Evolutionary conservation across 78 protist species (phyloP), one percentile per base, ranked within the genome.

Genomic region (Tieghemostelium lacteum): DNA sequence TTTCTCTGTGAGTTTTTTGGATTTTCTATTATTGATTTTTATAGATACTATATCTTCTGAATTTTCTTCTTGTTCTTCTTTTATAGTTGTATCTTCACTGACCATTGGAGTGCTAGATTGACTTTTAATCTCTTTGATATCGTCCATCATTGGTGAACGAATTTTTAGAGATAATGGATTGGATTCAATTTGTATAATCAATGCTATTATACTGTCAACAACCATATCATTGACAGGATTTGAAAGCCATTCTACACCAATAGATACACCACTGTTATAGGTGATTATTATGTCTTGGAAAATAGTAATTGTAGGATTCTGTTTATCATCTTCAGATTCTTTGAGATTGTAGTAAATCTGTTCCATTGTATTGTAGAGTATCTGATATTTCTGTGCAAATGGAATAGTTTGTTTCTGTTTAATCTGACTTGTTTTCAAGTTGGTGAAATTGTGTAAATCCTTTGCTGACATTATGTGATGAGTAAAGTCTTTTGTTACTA

Each of bases 221-320:
- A 94, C 63, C 96, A 96, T 91, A 60, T 96, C 98, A 20, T 80
- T 85, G 7, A 94, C 87, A 6, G 96, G 88, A 20, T 52, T 58
- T 2, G 95, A 65, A 16, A 39, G 33, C 97, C 97, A 96, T 36
- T 86, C 94, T 6, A 91, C 29, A 7, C 73, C 39, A 3, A 88
- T 42, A 14, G 63, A 49, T 16, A 62, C 42, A 19, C 63, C 85
- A 19, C 34, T 28, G 28, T 78, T 60, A 36, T 29, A 45, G 52
- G 67, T 39, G 16, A 78, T 20, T 26, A 76, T 57, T 26, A 88
- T 62, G 37, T 58, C 63, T n/a, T 71, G 39, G 67, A 28, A 62
- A 22, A 74, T 52, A 8, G 37, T 28, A 40, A 74, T 50, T 45
- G 52, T 45, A 14, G n/a, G 40, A 24, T 52, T 45, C n/a, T 54